Evolutionary conservation across 768 basidiomycete genomes (phyloP), one percentile per base, ranked within the genome.

Genomic region (Pholiota microspora): DNA sequence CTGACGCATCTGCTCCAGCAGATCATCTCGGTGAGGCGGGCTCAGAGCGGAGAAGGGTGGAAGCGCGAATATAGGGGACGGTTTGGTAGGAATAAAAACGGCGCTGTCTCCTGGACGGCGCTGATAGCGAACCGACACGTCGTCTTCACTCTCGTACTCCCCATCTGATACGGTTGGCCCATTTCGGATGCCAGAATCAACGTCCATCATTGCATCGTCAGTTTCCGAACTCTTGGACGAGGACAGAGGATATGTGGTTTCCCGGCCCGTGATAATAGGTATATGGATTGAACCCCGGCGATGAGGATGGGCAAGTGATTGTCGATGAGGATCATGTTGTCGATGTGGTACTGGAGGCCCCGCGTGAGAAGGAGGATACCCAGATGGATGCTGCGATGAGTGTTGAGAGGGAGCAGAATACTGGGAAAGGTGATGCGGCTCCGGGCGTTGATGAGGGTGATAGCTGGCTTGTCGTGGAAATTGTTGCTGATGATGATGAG

Each of bases 71-170:
- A 71, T 62, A n/a, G 67, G 68, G 10, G 67, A 58, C 8, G 68
- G 59, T 51, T 57, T 61, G 27, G 63, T 65, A 29, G 67, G 60
- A 7, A 66, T 57, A 50, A 70, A 76, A 24, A 70, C 62, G 38
- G 73, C 73, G 12, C 77, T 61, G 51, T 29, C 48, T 42, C 77
- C 72, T 51, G 70, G 68, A 31, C 77, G 72, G 54, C 76, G 76
- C 54, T 73, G 70, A 59, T 78, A 73, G 21, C 78, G 77, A 45
- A 75, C 69, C 25, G 73, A 62, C 66, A 80, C 70, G 42, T 85
- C 86, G 54, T 88, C 87, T 62, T 88, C 86, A 63, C 86, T 89
- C 67, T 87, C 85, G 57, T 74, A 85, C 27, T 82, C 80, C 58
- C 77, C 80, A 47, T 81, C 82, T n/a, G 76, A 73, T 21, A 64